These are phyloP conservation scores for Glebionis coronaria DNA, from an alignment of 129 eudicot genomes.

Conservation along the genomic window DNA sequence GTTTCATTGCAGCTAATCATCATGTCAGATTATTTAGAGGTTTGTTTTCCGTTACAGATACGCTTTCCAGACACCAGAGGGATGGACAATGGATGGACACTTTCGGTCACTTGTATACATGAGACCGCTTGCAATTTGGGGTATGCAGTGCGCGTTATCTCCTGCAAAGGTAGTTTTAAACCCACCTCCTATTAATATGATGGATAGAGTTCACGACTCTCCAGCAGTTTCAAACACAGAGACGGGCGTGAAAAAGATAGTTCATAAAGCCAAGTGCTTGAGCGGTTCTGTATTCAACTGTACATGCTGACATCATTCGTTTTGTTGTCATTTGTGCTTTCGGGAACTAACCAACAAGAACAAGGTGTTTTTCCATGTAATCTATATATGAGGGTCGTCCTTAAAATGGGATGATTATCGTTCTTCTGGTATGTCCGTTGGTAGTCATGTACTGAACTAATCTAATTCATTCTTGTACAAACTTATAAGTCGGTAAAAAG, in stretches of 20 bases:
- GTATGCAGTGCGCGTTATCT: conserved; percentile 86
- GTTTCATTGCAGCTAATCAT: no score
- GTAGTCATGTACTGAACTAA: neutral
- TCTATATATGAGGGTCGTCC: neutral
- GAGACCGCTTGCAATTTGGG: conserved; percentile 95
- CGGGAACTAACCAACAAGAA: neutral
- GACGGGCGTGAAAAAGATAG: neutral
- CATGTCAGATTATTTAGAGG: neutral
- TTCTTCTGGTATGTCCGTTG: neutral
- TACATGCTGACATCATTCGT: conserved; percentile 39
- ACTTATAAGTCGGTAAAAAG: neutral
- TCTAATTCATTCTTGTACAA: conserved; percentile 20
- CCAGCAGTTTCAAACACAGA: neutral
- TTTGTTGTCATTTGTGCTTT: neutral
- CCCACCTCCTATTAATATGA: neutral
- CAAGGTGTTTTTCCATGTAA: neutral
- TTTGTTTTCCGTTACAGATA: no score
- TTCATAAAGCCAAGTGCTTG: neutral
- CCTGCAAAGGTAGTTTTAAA: neutral
- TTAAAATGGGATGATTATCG: neutral
- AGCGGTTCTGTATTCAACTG: neutral
- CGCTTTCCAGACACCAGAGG: no score
- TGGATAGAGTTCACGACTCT: neutral
- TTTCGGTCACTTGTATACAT: conserved; percentile 70
- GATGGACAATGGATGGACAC: conserved; percentile 28